Percentiles rank a stretch among this genome's conserved stretches.
These are phyloP conservation scores for Penicillium cataractarum DNA, from an alignment of 495 filamentous ascomycete species.

Conservation along the genomic window DNA sequence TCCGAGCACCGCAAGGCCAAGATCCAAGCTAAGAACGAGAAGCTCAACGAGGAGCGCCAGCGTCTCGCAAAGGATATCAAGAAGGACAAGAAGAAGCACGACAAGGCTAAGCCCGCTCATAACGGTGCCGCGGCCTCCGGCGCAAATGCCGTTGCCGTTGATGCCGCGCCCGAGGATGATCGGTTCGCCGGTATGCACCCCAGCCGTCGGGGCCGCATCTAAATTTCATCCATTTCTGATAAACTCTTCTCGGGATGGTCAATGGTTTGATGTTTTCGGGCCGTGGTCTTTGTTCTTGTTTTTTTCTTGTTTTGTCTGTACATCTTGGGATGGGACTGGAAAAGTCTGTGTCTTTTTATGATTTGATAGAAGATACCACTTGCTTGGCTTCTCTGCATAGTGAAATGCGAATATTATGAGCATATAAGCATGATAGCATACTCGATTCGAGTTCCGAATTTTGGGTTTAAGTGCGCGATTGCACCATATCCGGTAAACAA, in stretches of 20 bases:
- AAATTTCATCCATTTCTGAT: slow-evolving; percentile 16
- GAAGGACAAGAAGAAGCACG: slow-evolving; percentile 47
- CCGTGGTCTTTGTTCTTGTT: not conserved
- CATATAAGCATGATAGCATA: not conserved
- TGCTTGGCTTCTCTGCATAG: slow-evolving; percentile 20
- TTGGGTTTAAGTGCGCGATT: too few species aligned
- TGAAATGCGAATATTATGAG: slow-evolving; percentile 9
- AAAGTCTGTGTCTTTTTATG: slow-evolving; percentile 22
- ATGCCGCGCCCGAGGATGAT: slow-evolving; percentile 31
- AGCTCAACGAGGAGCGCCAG: slow-evolving; percentile 79
- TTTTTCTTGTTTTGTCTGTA: slow-evolving; percentile 6
- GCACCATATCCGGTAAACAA: not conserved
- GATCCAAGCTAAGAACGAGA: slow-evolving; percentile 83
- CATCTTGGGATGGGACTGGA: slow-evolving; percentile 8
- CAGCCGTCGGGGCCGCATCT: slow-evolving; percentile 57
- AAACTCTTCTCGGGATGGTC: not conserved
- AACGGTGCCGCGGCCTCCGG: slow-evolving; percentile 13
- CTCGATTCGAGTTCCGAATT: not conserved
- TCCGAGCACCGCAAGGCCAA: slow-evolving; percentile 70
- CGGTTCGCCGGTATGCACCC: slow-evolving; percentile 58
- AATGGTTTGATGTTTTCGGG: not conserved
- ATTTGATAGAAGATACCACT: slow-evolving; percentile 26
- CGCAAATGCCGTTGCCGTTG: slow-evolving; percentile 29
- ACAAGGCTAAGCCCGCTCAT: slow-evolving; percentile 17
- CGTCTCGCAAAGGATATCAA: slow-evolving; percentile 56